A percentile compares a stretch with the other conserved stretches of the same genome.
Conservation (phyloP, 441 rosid genomes). For the Capsella rubella region DNA sequence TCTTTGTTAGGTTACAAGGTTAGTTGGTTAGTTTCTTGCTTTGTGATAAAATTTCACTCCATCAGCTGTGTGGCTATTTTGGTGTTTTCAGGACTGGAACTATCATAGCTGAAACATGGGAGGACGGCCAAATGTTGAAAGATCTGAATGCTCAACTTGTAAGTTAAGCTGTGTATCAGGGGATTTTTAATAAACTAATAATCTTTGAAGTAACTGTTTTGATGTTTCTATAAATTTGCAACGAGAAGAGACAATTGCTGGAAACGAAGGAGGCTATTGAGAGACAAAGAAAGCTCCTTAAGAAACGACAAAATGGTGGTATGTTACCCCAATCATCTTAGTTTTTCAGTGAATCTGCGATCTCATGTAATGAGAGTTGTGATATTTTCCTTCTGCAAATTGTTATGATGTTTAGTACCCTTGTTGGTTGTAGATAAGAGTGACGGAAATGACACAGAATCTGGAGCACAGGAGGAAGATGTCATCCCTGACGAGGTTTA, state of each 20-base stretch:
- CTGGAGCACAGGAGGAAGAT: slow-evolving; percentile 89
- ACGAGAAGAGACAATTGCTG: slow-evolving; percentile 75
- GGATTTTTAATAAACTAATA: slow-evolving; percentile 20
- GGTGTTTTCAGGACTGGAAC: slow-evolving; percentile 88
- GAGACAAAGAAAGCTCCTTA: slow-evolving; percentile 88
- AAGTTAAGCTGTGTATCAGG: slow-evolving; percentile 44
- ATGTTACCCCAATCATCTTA: slow-evolving; percentile 26
- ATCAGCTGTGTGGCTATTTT: slow-evolving; percentile 34
- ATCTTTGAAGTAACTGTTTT: slow-evolving; percentile 22
- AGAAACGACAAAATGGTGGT: slow-evolving; percentile 91
- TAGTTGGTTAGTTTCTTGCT: not conserved
- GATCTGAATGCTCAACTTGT: slow-evolving; percentile 95
- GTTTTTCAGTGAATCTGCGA: slow-evolving; percentile 10
- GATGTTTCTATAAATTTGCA: slow-evolving; percentile 33
- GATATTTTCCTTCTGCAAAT: slow-evolving; percentile 9
- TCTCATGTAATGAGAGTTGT: slow-evolving; percentile 25
- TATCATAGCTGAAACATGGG: slow-evolving; percentile 98
- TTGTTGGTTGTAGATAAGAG: slow-evolving; percentile 75
- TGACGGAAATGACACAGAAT: slow-evolving; percentile 75
- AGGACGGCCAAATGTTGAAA: slow-evolving; percentile 95
- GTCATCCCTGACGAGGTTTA: slow-evolving; percentile 91
- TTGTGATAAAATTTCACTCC: slow-evolving; percentile 16
- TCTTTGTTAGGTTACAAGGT: slow-evolving; percentile 21
- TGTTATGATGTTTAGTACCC: slow-evolving; percentile 34
- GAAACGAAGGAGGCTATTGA: slow-evolving; percentile 98